Conservation (phyloP, 2,329 filamentous ascomycete genomes). For the Ophiostoma ulmi region DNA sequence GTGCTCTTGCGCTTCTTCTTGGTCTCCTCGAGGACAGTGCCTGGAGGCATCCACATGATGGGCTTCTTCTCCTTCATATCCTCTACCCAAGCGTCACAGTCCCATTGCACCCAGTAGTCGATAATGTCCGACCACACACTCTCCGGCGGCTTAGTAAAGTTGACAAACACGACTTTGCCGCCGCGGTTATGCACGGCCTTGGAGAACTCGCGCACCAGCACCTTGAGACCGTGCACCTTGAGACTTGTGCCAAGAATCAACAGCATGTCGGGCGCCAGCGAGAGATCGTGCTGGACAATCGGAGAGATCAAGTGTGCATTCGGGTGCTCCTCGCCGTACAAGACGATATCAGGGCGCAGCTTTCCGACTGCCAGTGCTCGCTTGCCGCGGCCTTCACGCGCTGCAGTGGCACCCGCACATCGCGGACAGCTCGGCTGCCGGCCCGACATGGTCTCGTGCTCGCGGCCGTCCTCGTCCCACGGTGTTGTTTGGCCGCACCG, state of each 20-base stretch:
- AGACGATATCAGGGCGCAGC: slow-evolving; percentile 65
- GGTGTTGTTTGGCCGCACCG: slow-evolving; percentile 53
- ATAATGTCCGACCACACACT: slow-evolving; percentile 69
- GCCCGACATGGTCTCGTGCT: slow-evolving; percentile 55
- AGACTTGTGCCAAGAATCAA: slow-evolving; percentile 67
- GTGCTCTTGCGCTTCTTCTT: slow-evolving; percentile 37
- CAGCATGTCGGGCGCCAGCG: slow-evolving; percentile 59
- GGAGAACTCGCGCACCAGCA: slow-evolving; percentile 65
- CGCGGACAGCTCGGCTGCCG: slow-evolving; percentile 63
- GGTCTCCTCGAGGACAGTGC: slow-evolving; percentile 37
- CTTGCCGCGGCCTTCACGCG: slow-evolving; percentile 60
- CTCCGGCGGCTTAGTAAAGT: slow-evolving; percentile 65
- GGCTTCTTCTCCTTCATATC: slow-evolving; percentile 57
- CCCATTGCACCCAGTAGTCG: slow-evolving; percentile 70
- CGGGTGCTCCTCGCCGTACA: slow-evolving; percentile 70
- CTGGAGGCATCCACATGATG: slow-evolving; percentile 53
- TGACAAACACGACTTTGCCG: slow-evolving; percentile 67
- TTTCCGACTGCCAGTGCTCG: slow-evolving; percentile 62
- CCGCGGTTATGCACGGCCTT: slow-evolving; percentile 63
- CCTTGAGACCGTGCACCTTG: slow-evolving; percentile 65
- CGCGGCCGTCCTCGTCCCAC: slow-evolving; percentile 55
- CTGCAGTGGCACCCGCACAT: slow-evolving; percentile 58
- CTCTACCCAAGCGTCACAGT: slow-evolving; percentile 67
- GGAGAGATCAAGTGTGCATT: slow-evolving; percentile 62
- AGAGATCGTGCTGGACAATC: slow-evolving; percentile 63